Base-by-base conservation (phyloP, 1,284 basidiomycete genomes). In the Sanguinoderma infundibulare region DNA sequence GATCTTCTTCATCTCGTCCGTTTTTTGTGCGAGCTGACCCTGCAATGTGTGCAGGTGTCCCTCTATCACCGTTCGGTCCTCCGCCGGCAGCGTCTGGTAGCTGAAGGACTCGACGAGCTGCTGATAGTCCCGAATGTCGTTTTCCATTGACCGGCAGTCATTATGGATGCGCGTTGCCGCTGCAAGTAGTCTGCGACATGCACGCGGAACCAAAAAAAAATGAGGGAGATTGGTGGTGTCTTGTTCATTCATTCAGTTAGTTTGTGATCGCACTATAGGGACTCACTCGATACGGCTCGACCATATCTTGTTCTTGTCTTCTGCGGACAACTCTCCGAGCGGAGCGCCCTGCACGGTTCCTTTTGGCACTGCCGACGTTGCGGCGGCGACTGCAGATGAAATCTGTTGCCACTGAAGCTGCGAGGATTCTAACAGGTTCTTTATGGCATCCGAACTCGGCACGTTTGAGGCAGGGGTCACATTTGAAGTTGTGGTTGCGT, bases 81-180 rank as follows among this genome's bases (percentile, higher is more conserved):
- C 65, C 0, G 53, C 49, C 5, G 62, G 57, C 1, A 66, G 53
- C 0, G 57, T 34, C 35, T 62, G 57, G 32, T 66, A 66, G 38
- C 62, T 63, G 60, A 66, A 66, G 2, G 65, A 67, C 40, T 67
- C 65, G n/a, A 62, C 60, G 15, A 67, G 63, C 12, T 67, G 60
- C 22, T 63, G 60, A 47, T 60, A 67, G 26, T 67, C 65, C 20
- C 57, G 57, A 9, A 67, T 60, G 14, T 67, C 65, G 34, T 59
- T 62, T n/a, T 67, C 61, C 60, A 67, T 56, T 15, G 62, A 44
- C 6, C 58, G 65, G 26, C 56, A 62, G 20, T 67, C 63, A 40
- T 64, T 62, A 20, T 59, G 57, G 1, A 58, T 44, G 10, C 59
- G 58, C 15, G 55, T 49, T 15, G 62, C 65, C n/a, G 56, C 54